phyloP scores from a whole-genome alignment of 768 basidiomycete genomes.

The Asterophora parasitica region DNA sequence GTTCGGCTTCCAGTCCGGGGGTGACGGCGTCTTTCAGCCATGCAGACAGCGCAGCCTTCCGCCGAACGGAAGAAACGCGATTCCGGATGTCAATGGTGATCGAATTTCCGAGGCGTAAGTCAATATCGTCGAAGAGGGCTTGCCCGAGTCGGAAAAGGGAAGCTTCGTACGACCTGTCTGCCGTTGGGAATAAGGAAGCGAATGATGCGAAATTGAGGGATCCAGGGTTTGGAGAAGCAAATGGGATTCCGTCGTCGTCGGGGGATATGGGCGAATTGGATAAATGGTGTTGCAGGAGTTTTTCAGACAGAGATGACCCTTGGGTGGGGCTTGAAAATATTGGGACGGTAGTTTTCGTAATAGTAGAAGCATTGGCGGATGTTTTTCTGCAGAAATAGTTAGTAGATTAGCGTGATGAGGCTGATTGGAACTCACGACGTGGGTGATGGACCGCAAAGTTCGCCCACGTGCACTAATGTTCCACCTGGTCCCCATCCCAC shows the following conservation, averaged over 20 bases:
- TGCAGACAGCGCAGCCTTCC: conserved; percentile 73
- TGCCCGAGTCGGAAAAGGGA: conserved; percentile 83
- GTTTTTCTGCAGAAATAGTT: conserved; percentile 32
- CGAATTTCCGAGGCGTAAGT: conserved; percentile 51
- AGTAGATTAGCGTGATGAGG: conserved; percentile 1
- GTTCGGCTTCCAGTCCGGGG: conserved; percentile 65
- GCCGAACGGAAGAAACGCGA: conserved; percentile 56
- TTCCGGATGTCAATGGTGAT: conserved; percentile 59
- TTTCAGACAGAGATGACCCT: conserved; percentile 40
- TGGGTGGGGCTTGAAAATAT: conserved; percentile 30
- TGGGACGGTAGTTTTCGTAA: conserved; percentile 48
- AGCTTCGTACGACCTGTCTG: conserved; percentile 71
- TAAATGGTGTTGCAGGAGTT: conserved; percentile 74
- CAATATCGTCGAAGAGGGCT: conserved; percentile 83
- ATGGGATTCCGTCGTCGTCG: conserved; percentile 68
- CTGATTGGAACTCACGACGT: conserved; percentile 41
- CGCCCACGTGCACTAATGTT: conserved; percentile 69
- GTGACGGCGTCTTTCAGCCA: conserved; percentile 81
- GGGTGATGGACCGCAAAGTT: conserved; percentile 55
- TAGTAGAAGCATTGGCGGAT: conserved; percentile 58
- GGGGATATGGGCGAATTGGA: conserved; percentile 63
- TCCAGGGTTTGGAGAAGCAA: conserved; percentile 54
- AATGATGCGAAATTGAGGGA: conserved; percentile 78
- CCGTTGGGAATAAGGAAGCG: conserved; percentile 59
- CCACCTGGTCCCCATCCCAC: conserved; percentile 89